Evolutionary conservation across 352 stramenopile species (phyloP), one percentile per base, ranked within the genome.

Genomic region (Globisporangium nunn): DNA sequence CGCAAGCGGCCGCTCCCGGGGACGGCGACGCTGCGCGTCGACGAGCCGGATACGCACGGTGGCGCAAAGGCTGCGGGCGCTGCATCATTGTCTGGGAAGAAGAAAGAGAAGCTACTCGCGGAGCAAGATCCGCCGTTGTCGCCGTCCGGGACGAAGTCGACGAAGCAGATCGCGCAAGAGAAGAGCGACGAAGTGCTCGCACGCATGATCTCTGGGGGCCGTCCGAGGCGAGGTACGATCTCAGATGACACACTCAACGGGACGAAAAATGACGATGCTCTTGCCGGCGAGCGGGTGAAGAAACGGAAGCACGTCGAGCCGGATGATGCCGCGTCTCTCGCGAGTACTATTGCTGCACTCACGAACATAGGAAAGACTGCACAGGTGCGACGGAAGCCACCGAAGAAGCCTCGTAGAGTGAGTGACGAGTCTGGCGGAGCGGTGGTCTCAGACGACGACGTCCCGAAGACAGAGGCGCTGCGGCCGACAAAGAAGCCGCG

Each of bases 1-100:
- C 58, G 58, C 37, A 64, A 64, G 46, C 58, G 58, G 0, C 58
- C 58, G 37, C 45, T 64, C 12, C 51, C 52, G n/a, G 31, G 33
- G 5, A 37, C 56, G 39, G 43, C 39, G 8, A 5, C 50, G 5
- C 37, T n/a, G n/a, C n/a, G 18, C 14, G 23, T 3, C 2, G 40
- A 40, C 7, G 43, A 44, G 30, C n/a, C n/a, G n/a, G n/a, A 10
- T 11, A 15, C 5, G 37, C 37, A 17, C 0, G n/a, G 30, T 31
- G 29, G 23, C 17, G n/a, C 30, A 18, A 43, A 43, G 37, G 8
- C 37, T 15, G 15, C 37, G 37, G 17, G 10, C 37, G 37, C 37
- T 43, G 37, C 5, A 12, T 43, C 37, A n/a, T n/a, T n/a, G 37
- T 4, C 37, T 17, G 37, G 37, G 29, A 28, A 29, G n/a, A 45